Conservation (phyloP, 805 yeast genomes). For the Priceomyces medius region DNA sequence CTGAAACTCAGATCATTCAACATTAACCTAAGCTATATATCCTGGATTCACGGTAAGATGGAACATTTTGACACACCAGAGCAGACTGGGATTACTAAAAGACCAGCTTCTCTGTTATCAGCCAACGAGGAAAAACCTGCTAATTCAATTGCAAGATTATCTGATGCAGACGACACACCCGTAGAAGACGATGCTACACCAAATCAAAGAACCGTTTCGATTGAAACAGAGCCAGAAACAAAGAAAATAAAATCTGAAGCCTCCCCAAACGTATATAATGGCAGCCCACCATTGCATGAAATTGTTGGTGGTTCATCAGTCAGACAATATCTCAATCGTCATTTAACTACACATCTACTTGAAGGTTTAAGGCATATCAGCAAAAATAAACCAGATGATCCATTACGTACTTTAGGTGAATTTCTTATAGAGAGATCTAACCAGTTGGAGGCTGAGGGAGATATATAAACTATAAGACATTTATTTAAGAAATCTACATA, state of each 20-base stretch:
- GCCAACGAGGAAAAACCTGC: background rate
- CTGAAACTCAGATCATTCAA: too few relatives aligned
- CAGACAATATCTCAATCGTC: conserved; percentile 63
- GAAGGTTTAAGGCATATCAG: conserved; percentile 63
- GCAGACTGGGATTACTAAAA: background rate
- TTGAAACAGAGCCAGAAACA: conserved; percentile 2
- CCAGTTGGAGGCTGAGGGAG: background rate
- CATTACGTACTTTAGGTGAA: conserved; percentile 53
- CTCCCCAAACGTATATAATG: conserved; percentile 6
- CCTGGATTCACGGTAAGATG: too few relatives aligned
- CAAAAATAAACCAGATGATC: conserved; percentile 52
- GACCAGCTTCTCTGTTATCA: background rate
- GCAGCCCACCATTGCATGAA: conserved; percentile 40
- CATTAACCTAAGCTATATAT: too few relatives aligned
- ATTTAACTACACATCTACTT: conserved; percentile 60
- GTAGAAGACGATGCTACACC: background rate
- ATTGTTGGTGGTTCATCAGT: conserved; percentile 71
- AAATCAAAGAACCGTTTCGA: background rate
- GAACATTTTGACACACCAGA: background rate
- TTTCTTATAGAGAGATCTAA: conserved; percentile 39
- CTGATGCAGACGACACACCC: background rate
- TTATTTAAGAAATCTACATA: too few relatives aligned
- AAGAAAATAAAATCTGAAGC: conserved; percentile 7
- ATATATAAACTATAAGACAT: background rate
- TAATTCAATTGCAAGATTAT: background rate